Evolutionary conservation across 2,329 filamentous ascomycete species (phyloP).

Genomic region (Fonsecaea pedrosoi): DNA sequence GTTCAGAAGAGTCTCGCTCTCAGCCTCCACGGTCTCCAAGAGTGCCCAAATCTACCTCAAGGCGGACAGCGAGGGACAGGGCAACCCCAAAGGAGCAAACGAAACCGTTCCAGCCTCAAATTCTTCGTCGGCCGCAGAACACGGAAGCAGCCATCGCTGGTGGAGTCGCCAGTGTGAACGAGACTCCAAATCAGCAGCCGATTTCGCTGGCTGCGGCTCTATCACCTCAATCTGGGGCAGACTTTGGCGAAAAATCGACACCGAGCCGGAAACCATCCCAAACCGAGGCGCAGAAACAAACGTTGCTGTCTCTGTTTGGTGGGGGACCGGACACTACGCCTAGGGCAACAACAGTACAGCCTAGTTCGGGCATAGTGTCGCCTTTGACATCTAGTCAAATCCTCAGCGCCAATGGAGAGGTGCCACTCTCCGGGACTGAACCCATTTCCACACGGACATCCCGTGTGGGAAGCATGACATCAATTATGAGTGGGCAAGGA

Average conservation of each 20-base stretch:
- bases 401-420: constrained; percentile 34
- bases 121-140: constrained; percentile 59
- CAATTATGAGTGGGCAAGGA: constrained; percentile 35
- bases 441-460: constrained; percentile 39
- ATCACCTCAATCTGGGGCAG: constrained; percentile 4
- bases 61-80: constrained; percentile 28
- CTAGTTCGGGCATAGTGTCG: constrained; percentile 32
- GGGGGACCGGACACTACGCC: constrained; percentile 45
- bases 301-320: constrained; percentile 68
- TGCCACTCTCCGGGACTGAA: constrained; percentile 37
- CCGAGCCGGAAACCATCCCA: constrained; percentile 29
- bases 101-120: constrained; percentile 61
- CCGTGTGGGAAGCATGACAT: constrained; percentile 38
- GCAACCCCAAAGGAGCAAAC: constrained; percentile 36
- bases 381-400: constrained; percentile 34
- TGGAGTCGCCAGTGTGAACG: constrained; percentile 24
- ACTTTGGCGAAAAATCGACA: constrained; percentile 21
- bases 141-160: constrained; percentile 33
- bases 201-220: constrained; percentile 4
- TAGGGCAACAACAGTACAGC: constrained; percentile 15
- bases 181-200: constrained; percentile 25
- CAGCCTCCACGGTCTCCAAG: constrained; percentile 32
- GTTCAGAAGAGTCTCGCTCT: constrained; percentile 34
- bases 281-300: constrained; percentile 51
- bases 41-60: constrained; percentile 23